phyloP scores from a whole-genome alignment of 176 grass and related monocot species.

The Oropetium thomaeum region DNA sequence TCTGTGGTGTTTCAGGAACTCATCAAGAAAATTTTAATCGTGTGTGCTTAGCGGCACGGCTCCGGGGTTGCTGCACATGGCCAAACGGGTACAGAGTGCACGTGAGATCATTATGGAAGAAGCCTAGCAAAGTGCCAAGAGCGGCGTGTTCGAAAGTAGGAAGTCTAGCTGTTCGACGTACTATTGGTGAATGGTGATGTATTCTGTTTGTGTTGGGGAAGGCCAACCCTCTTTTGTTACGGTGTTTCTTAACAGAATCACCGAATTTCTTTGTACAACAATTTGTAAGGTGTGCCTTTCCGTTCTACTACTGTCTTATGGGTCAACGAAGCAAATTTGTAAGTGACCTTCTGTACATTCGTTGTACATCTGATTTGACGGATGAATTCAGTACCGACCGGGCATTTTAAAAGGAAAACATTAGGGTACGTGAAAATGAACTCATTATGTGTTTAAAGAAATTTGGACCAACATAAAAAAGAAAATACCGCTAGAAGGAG shows the following conservation, averaged over 20 bases:
- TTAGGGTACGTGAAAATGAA: too few relatives aligned
- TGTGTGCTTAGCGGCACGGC: conserved; percentile 56
- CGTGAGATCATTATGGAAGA: conserved; percentile 42
- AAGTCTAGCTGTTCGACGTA: conserved; percentile 17
- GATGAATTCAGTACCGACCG: too few relatives aligned
- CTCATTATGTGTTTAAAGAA: too few relatives aligned
- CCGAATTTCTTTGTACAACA: background rate
- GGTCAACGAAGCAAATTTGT: background rate
- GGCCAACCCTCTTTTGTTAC: background rate
- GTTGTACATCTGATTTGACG: too few relatives aligned
- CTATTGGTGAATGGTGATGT: background rate
- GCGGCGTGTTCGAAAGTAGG: conserved; percentile 29
- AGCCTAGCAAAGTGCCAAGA: background rate
- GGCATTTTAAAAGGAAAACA: too few relatives aligned
- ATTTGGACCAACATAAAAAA: too few relatives aligned
- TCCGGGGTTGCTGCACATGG: conserved; percentile 39
- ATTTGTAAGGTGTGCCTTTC: background rate
- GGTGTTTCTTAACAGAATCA: conserved; percentile 25
- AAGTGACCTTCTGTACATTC: background rate
- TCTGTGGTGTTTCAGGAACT: conserved; percentile 60
- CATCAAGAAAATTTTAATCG: conserved; percentile 61
- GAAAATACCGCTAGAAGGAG: conserved; percentile 53
- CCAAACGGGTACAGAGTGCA: conserved; percentile 25
- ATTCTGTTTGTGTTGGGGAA: background rate
- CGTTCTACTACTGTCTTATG: background rate